Evolutionary conservation across 306 rosid species (phyloP).

Genomic region (Arachis stenosperma): DNA sequence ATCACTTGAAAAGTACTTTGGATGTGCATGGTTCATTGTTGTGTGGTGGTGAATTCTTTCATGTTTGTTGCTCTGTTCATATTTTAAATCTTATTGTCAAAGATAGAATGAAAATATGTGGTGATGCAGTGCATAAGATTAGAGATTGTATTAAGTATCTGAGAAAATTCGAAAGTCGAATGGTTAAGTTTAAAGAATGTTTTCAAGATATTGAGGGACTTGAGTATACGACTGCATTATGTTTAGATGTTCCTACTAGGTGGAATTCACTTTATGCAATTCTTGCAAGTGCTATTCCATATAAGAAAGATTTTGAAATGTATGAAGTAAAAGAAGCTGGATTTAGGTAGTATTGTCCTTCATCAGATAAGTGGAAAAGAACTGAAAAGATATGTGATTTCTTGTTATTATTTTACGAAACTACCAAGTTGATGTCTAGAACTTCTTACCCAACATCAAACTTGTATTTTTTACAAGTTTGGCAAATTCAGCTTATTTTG

Average conservation of each 20-base stretch:
- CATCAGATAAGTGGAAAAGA: neutral
- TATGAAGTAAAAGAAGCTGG: too few species aligned
- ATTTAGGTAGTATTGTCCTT: neutral
- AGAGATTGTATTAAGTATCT: neutral
- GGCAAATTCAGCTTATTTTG: neutral
- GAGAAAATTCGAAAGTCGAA: neutral
- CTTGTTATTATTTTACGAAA: neutral
- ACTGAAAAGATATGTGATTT: neutral
- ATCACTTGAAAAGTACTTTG: neutral
- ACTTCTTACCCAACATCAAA: neutral
- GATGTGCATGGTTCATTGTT: neutral
- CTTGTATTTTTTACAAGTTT: neutral
- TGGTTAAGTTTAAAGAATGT: neutral
- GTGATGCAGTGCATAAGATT: neutral
- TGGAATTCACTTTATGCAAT: neutral
- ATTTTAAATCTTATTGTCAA: neutral
- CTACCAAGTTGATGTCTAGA: neutral
- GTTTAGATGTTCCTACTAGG: neutral
- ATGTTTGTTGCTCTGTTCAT: neutral
- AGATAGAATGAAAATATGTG: neutral
- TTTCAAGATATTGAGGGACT: neutral
- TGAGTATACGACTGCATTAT: neutral
- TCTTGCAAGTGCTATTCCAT: too few species aligned
- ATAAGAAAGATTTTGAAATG: too few species aligned
- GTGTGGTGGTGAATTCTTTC: neutral